Evolutionary conservation across 2,329 filamentous ascomycete genomes (phyloP), one percentile per base, ranked within the genome.

Genomic region (Alternaria sp.): DNA sequence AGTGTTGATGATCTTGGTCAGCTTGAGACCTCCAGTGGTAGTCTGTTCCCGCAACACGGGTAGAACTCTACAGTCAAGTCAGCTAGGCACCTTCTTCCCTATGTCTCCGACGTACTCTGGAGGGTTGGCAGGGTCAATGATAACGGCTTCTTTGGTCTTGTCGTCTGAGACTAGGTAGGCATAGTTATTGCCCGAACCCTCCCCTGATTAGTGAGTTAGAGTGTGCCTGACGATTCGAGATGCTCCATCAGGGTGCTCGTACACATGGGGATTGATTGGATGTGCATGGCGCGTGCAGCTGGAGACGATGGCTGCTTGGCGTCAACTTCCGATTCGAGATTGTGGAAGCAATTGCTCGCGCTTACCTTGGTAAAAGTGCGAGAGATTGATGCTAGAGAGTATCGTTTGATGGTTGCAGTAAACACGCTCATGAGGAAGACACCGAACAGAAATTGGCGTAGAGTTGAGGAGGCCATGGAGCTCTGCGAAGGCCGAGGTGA

Each of bases 1-100:
- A 2, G 96, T 99, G 78, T 99, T 99, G 74, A 98, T 90, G 76
- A 99, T 97, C 54, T 90, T 92, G 23, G 87, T 94, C 66, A 99
- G 83, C 72, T 96, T 94, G 76, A 97, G 93, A 71, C 88, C 87
- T 15, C 91, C 90, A 21, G 89, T 82, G 8, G 89, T 82, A 6
- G 92, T 90, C 63, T 92, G 89, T 68, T 94, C 86, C 78, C 95
- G 90, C 56, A 99, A 82, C 10, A 86, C 84, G 12, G 89, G 88
- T 4, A 87, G 78, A 5, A 90, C 88, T 71, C 88, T 90, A 51
- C 60, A 18, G 9, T 6, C 7, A 4, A 20, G 18, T 56, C 30
- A 55, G 11, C 44, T 14, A 44, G 23, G 41, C 46, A 45, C 20
- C 50, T 56, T 18, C 45, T 50, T 37, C 11, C 15, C 6, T 20